Conservation (phyloP, 306 rosid species). For the Elaeagnus macrophylla region DNA sequence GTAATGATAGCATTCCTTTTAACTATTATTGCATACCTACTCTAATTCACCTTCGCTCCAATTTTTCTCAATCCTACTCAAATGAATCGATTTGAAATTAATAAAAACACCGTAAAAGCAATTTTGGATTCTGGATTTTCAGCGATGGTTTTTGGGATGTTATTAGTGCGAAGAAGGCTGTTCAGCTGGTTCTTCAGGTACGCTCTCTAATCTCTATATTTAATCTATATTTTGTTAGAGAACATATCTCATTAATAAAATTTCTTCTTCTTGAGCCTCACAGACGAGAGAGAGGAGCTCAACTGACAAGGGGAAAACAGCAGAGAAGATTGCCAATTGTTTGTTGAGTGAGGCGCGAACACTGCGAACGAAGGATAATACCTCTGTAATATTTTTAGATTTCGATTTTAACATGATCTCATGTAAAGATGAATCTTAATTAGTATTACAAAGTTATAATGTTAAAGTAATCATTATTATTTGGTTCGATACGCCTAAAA, state of each 20-base stretch:
- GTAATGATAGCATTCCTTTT: too few relatives aligned
- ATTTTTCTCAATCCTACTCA: too few relatives aligned
- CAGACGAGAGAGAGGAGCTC: slow-evolving; percentile 58
- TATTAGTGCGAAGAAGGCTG: slow-evolving; percentile 57
- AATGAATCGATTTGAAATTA: too few relatives aligned
- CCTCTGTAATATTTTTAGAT: slow-evolving; percentile 85
- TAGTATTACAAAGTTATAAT: slow-evolving; percentile 36
- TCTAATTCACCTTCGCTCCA: too few relatives aligned
- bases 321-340: slow-evolving; percentile 70
- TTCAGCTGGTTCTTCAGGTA: slow-evolving; percentile 78
- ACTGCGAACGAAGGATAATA: slow-evolving; percentile 91
- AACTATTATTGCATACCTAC: neutral
- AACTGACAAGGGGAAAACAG: slow-evolving; percentile 37
- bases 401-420: slow-evolving; percentile 53
- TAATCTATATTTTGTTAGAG: neutral
- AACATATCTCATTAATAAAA: slow-evolving; percentile 5
- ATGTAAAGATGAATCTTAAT: slow-evolving; percentile 76
- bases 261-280: slow-evolving; percentile 5
- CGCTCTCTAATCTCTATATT: slow-evolving; percentile 7
- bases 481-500: too few relatives aligned
- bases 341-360: slow-evolving; percentile 88
- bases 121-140: slow-evolving; percentile 26
- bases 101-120: slow-evolving; percentile 1
- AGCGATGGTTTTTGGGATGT: slow-evolving; percentile 99
- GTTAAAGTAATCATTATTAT: slow-evolving; percentile 18